Evolutionary conservation across 2,329 filamentous ascomycete genomes (phyloP).

Genomic region (Xylariaceae sp.): DNA sequence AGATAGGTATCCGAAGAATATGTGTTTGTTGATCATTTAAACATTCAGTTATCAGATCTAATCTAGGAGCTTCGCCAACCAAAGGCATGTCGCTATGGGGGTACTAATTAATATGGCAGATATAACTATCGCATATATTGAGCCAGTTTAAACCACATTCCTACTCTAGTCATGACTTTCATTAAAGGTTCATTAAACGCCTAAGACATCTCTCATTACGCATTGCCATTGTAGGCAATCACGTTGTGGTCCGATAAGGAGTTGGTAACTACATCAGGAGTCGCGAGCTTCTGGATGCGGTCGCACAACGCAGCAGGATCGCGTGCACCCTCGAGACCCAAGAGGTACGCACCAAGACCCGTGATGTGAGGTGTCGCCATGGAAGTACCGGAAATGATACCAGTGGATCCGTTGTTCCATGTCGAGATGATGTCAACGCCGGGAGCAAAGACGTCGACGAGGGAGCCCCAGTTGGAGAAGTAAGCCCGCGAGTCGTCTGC

Average conservation of each 20-base stretch:
- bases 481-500: conserved; percentile 27
- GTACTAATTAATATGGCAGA: neutral
- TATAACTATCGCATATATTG: neutral
- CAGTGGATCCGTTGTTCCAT: conserved; percentile 41
- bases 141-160: neutral
- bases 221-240: conserved; percentile 30
- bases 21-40: too few species aligned
- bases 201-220: neutral
- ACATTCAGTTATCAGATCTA: too few species aligned
- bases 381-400: conserved; percentile 49
- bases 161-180: neutral
- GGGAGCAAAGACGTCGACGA: conserved; percentile 47
- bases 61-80: neutral
- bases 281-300: conserved; percentile 31
- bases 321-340: conserved; percentile 49
- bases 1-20: too few species aligned
- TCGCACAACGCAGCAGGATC: conserved; percentile 29
- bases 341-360: conserved; percentile 47
- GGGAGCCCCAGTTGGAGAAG: conserved; percentile 40
- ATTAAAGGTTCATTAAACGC: neutral
- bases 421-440: conserved; percentile 44
- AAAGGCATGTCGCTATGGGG: neutral
- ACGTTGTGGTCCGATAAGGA: conserved; percentile 27
- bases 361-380: conserved; percentile 48
- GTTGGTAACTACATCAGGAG: conserved; percentile 21